These are phyloP conservation scores for Diaporthe batatas DNA, from an alignment of 2,329 filamentous ascomycete genomes.

Conservation along the genomic window DNA sequence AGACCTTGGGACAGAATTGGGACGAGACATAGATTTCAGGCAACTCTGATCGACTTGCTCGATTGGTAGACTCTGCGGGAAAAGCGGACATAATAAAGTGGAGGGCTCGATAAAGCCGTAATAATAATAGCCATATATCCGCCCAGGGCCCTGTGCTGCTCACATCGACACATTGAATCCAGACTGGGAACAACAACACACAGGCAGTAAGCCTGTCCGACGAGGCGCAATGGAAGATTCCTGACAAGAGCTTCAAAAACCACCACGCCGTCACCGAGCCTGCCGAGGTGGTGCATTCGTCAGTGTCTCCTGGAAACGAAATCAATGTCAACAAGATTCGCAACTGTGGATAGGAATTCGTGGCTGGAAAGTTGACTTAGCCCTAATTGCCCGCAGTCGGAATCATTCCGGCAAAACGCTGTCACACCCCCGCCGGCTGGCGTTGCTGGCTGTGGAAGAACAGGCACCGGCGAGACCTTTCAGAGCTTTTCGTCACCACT, in stretches of 20 bases:
- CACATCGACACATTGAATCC: not conserved
- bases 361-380: not conserved
- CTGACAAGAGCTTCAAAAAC: not conserved
- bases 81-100: slow-evolving; percentile 6
- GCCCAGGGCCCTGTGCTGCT: slow-evolving; percentile 2
- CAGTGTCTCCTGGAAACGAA: not conserved
- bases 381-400: not conserved
- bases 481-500: not conserved
- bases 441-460: not conserved
- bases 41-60: slow-evolving; percentile 5
- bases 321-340: not conserved
- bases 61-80: slow-evolving; percentile 8
- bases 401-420: slow-evolving; percentile 17
- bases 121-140: slow-evolving; percentile 8
- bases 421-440: not conserved
- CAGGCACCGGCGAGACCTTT: not conserved
- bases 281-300: not conserved
- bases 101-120: slow-evolving; percentile 22
- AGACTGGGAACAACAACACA: not conserved
- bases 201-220: not conserved
- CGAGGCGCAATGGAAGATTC: not conserved
- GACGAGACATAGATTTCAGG: slow-evolving; percentile 21
- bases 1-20: slow-evolving; percentile 6
- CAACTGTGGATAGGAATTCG: slow-evolving; percentile 23
- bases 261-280: not conserved